Base-by-base conservation (phyloP, 2,329 filamentous ascomycete species). In the Pseudogymnoascus sp. region DNA sequence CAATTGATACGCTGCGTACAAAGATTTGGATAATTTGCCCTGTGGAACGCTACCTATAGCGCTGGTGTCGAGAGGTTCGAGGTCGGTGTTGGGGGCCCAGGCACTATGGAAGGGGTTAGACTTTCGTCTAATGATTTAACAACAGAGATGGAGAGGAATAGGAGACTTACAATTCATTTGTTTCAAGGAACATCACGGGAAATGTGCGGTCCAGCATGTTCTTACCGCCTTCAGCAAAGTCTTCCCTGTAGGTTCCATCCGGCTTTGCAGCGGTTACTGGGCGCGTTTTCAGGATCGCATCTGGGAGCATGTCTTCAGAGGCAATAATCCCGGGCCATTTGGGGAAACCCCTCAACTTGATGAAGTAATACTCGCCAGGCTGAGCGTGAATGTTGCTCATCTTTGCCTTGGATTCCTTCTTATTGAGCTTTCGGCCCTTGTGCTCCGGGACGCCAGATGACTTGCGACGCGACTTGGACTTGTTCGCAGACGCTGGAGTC, bases 301-400 rank as follows among this genome's bases (percentile, higher is more conserved):
- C 81, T 2, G 95, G 93, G 19, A 99, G 86, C 88, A 99, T 98
- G 66, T 89, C 87, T 75, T 99, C 93, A 73, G 96, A 92, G 75
- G 91, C 95, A 70, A 99, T 86, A 73, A 99, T 90, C 62, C 91
- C 89, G 14, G 95, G 95, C 95, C 95, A 99, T 40, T 91, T 88
- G 33, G 95, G 91, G 76, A 91, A 96, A 65, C 93, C 95, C 81
- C 96, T 96, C 76, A 99, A 87, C 75, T 93, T 90, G 67, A 96
- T 91, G 73, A 96, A 87, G 78, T 89, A 98, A 77, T 93, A 89
- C 71, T 98, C 89, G 69, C 96, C 95, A 4, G 95, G 90, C 79
- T 96, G 83, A 67, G 91, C 93, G 73, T 96, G 85, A 61, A 91
- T 82, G 69, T 91, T 84, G 50, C 83, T 83, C 67, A 89, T 81